These are phyloP conservation scores for Danielia reshetovae DNA, from an alignment of 805 yeast species.

Conservation along the genomic window DNA sequence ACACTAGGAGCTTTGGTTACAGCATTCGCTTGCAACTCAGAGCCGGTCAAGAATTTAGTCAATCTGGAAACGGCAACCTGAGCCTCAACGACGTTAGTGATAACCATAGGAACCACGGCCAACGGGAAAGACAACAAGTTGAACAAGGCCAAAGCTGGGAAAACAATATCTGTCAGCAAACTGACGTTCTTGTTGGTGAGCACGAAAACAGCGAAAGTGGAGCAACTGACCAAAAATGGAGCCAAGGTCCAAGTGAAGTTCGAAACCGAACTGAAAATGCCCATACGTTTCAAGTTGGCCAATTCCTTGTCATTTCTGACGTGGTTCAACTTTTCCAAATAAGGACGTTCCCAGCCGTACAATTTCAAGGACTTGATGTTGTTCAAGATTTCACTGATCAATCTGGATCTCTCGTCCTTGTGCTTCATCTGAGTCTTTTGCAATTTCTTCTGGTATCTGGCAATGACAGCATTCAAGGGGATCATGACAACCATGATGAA, in stretches of 20 bases:
- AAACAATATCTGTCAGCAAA: conserved; percentile 83
- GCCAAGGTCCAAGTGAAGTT: conserved; percentile 79
- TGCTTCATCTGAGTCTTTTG: conserved; percentile 85
- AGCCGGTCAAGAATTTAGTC: conserved; percentile 63
- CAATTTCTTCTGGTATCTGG: conserved; percentile 61
- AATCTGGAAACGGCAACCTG: conserved; percentile 79
- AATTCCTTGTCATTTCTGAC: conserved; percentile 89
- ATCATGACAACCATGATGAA: conserved; percentile 70
- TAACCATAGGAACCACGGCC: conserved; percentile 86
- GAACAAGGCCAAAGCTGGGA: conserved; percentile 86
- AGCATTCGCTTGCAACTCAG: conserved; percentile 82
- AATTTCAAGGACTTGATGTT: conserved; percentile 90
- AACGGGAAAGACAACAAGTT: conserved; percentile 88
- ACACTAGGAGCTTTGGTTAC: conserved; percentile 52
- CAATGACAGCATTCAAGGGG: conserved; percentile 71
- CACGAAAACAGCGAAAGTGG: conserved; percentile 82
- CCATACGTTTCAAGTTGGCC: conserved; percentile 68
- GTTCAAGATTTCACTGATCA: conserved; percentile 82
- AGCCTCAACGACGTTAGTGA: conserved; percentile 83
- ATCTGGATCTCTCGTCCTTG: conserved; percentile 89
- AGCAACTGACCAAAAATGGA: conserved; percentile 85
- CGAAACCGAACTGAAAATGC: conserved; percentile 64
- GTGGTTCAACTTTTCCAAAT: conserved; percentile 62
- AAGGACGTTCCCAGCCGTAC: conserved; percentile 94
- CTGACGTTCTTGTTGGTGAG: conserved; percentile 53